Base-by-base conservation (phyloP, 108 stramenopile genomes). In the Fragilaria radians region DNA sequence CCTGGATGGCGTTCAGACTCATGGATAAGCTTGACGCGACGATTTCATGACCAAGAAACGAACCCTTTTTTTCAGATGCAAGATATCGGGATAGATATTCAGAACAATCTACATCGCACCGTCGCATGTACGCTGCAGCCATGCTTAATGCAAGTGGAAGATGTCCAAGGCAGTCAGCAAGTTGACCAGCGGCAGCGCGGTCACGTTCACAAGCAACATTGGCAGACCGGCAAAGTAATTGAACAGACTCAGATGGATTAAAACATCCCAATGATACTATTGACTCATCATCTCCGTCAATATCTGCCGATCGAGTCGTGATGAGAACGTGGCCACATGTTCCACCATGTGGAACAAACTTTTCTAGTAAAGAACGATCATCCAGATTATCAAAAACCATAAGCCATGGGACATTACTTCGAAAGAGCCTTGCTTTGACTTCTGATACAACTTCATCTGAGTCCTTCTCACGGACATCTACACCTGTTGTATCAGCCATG, bases 371-470 rank as follows among this genome's bases (percentile, higher is more conserved):
- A 3, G 31, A 28, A 19, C 59, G 67, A 49, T 81, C 80, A 46
- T 85, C 83, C n/a, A 81, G 32, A 62, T 85, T 85, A 59, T 85
- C 83, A 63, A 85, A 79, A 21, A 85, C 80, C 24, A 85, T 53
- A 11, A 85, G 60, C 83, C 83, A 85, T 1, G 80, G 78, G 2
- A 79, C 72, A 25, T 74, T 51, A 1, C 61, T 69, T 18, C 79
- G 69, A 63, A 81, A 85, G 5, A 85, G 56, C n/a, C 80, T 54
- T 3, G 83, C 61, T 33, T 79, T 73, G 28, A 85, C 83, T 47
- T 81, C 80, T 28, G 56, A 48, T 4, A 81, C 54, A 5, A 85
- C 59, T 48, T 85, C 83, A 26, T 80, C 77, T 7, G 79, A 65
- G 46, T 67, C 65, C 30, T 80, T 74, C 32, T 75, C 57, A 9